Percentiles rank a stretch among this genome's conserved stretches.
Conservation (phyloP, 495 filamentous ascomycete species). For the Trichoderma gamsii region DNA sequence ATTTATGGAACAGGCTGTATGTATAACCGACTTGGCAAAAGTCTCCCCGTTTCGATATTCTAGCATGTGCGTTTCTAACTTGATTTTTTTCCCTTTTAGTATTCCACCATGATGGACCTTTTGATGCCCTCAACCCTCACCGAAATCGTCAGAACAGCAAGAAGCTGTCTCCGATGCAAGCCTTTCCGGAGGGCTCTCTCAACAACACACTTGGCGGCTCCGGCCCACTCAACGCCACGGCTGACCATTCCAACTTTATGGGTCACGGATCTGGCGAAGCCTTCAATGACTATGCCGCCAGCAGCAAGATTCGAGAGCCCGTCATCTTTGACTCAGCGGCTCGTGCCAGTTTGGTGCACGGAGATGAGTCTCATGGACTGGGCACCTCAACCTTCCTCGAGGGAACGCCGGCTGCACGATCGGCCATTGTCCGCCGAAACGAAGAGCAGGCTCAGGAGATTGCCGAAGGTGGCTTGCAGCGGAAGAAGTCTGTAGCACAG, state of each 20-base stretch:
- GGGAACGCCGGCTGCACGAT: constrained; percentile 79
- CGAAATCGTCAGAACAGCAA: constrained; percentile 80
- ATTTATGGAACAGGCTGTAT: constrained; percentile 92
- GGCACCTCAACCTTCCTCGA: constrained; percentile 96
- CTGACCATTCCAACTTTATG: constrained; percentile 78
- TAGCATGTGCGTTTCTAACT: constrained; percentile 13
- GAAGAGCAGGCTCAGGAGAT: constrained; percentile 53
- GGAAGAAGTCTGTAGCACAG: constrained; percentile 92
- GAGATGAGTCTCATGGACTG: constrained; percentile 74
- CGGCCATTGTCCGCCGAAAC: constrained; percentile 73
- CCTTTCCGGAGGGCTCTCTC: constrained; percentile 82
- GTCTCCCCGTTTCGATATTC: background rate
- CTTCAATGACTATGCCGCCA: constrained; percentile 63
- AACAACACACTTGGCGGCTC: constrained; percentile 90
- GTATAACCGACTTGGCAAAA: constrained; percentile 30
- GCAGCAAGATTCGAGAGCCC: constrained; percentile 32
- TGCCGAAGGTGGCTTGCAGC: constrained; percentile 59
- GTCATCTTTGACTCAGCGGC: constrained; percentile 46
- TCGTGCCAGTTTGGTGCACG: constrained; percentile 66
- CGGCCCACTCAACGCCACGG: constrained; percentile 73
- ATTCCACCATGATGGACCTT: constrained; percentile 98
- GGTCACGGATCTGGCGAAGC: constrained; percentile 74
- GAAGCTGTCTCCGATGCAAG: constrained; percentile 82
- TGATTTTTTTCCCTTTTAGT: constrained; percentile 45
- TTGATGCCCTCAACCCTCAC: constrained; percentile 94